Conservation (phyloP, 352 stramenopile genomes). For the Phytophthora pini region DNA sequence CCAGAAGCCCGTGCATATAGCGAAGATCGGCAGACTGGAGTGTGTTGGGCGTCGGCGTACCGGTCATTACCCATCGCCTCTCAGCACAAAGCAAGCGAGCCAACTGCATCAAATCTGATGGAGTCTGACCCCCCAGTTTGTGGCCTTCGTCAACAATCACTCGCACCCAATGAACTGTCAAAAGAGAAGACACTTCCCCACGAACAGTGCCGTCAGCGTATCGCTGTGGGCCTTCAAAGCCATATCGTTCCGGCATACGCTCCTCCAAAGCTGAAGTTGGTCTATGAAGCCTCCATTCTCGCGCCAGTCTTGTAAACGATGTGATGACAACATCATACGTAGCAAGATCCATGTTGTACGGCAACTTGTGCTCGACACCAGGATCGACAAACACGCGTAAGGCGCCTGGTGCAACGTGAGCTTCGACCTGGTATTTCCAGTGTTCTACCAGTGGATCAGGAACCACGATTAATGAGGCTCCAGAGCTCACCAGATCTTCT, state of each 20-base stretch:
- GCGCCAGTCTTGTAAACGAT: constrained; percentile 64
- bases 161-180: constrained; percentile 84
- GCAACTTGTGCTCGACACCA: constrained; percentile 44
- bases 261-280: constrained; percentile 68
- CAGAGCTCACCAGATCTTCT: constrained; percentile 53
- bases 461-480: constrained; percentile 72
- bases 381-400: constrained; percentile 58
- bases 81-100: constrained; percentile 83
- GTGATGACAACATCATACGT: constrained; percentile 79
- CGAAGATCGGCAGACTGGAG: constrained; percentile 85
- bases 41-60: constrained; percentile 94
- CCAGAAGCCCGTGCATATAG: constrained; percentile 91
- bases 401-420: constrained; percentile 44
- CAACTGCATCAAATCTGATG: constrained; percentile 81
- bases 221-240: constrained; percentile 59
- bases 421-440: constrained; percentile 80
- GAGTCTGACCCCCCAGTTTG: constrained; percentile 82
- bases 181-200: constrained; percentile 58
- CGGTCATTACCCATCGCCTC: constrained; percentile 97
- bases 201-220: constrained; percentile 70
- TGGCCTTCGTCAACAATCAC: constrained; percentile 97
- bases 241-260: constrained; percentile 70
- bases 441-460: constrained; percentile 79
- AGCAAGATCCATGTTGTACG: constrained; percentile 51
- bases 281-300: constrained; percentile 71